Evolutionary conservation across 1,139 yeast genomes (phyloP).

Genomic region (Groenewaldozyma sp.): DNA sequence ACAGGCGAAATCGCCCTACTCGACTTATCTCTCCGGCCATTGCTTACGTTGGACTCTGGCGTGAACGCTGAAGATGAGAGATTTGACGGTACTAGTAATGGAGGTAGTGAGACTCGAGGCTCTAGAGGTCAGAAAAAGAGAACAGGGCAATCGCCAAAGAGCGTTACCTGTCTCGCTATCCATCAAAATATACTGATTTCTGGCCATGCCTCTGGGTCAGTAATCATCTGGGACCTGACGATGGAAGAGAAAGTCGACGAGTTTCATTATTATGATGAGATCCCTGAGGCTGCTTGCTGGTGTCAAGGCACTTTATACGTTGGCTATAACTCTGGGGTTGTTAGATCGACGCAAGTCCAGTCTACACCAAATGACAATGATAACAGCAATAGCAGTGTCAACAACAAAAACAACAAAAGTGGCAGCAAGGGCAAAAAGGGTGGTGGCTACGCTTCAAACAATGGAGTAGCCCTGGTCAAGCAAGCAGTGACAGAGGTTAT

Average conservation of each 20-base stretch:
- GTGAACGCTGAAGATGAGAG: neutral
- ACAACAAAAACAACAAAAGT: too few species aligned
- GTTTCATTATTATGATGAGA: neutral
- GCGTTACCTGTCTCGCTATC: neutral
- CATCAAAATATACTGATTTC: neutral
- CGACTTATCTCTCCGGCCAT: neutral
- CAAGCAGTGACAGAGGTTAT: neutral
- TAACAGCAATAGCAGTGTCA: too few species aligned
- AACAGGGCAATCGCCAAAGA: neutral
- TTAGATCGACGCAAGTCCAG: neutral
- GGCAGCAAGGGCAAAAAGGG: too few species aligned
- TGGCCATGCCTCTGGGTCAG: constrained; percentile 1
- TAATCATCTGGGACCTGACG: neutral
- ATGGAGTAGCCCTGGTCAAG: neutral
- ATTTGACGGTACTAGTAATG: too few species aligned
- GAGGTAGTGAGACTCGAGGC: too few species aligned
- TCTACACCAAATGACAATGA: too few species aligned
- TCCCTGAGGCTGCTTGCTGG: constrained; percentile 1
- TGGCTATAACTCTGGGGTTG: constrained; percentile 1
- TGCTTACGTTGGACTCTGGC: neutral
- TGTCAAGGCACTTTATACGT: neutral
- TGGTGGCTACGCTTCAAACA: too few species aligned
- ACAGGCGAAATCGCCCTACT: neutral
- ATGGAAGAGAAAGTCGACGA: neutral
- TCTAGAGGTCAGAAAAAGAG: too few species aligned